phyloP scores from a whole-genome alignment of 208 protist genomes.

The Trypanosoma vivax region DNA sequence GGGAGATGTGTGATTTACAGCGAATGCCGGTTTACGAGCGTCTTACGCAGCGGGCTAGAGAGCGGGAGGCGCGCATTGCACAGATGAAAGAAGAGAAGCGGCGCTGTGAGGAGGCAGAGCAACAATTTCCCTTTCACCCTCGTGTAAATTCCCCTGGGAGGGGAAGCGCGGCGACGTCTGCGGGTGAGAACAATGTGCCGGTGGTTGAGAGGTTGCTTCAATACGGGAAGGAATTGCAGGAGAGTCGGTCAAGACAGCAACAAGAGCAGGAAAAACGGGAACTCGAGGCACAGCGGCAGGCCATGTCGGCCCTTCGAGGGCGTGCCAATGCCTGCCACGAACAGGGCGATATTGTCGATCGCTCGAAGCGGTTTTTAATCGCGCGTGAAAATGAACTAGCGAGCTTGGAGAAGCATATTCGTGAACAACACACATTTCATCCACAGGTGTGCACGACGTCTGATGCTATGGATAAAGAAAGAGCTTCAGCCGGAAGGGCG shows the following conservation, averaged over 20 bases:
- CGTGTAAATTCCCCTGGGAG: constrained; percentile 32
- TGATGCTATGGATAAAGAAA: constrained; percentile 33
- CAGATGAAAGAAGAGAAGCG: constrained; percentile 21
- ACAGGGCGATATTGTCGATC: constrained; percentile 9
- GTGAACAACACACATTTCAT: constrained; percentile 34
- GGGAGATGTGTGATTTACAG: background rate
- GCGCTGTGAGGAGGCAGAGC: constrained; percentile 28
- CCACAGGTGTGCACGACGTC: constrained; percentile 63
- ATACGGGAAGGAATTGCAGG: constrained; percentile 52
- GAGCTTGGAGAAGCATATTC: constrained; percentile 18
- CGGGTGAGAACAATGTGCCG: constrained; percentile 22
- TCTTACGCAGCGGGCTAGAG: constrained; percentile 34
- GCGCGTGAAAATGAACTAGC: constrained; percentile 28
- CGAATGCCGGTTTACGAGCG: constrained; percentile 47
- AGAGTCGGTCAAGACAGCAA: constrained; percentile 24
- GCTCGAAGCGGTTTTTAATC: constrained; percentile 36
- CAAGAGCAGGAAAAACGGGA: constrained; percentile 29
- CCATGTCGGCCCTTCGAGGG: background rate
- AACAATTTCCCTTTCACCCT: constrained; percentile 44
- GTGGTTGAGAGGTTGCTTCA: constrained; percentile 73
- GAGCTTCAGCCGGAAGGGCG: background rate
- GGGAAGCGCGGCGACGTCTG: constrained; percentile 5
- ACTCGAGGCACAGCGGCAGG: constrained; percentile 24
- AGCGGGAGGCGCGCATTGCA: constrained; percentile 20
- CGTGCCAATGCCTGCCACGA: background rate